Base-by-base conservation (phyloP, 2,329 filamentous ascomycete genomes). In the Cytospora chrysosperma region DNA sequence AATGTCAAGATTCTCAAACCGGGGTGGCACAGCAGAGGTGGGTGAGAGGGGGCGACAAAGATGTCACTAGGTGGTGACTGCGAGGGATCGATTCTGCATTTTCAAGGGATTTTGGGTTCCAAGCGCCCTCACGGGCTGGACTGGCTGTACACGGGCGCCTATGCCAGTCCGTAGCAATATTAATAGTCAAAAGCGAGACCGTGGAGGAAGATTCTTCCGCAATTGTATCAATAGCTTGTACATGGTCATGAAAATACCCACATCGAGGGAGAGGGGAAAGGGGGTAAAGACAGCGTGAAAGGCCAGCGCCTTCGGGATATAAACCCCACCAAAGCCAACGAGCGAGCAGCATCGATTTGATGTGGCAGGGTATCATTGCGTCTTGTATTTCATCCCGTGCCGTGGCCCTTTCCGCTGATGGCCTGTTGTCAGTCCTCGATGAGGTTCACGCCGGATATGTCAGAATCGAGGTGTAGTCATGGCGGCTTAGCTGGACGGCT, bases 71-170 rank as follows among this genome's bases (percentile, higher is more conserved):
- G 19, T 47, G 10, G 10, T 47, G 8, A 24, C n/a, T 40, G 37
- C 37, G 37, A 10, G 17, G 34, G 28, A 30, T 4, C 9, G 37
- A 17, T 3, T 40, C 17, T 40, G 37, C 17, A 19, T 40, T 40
- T 40, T n/a, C 51, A 26, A 13, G 51, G 51, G 51, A 55, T 55
- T 27, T 8, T 49, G 50, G 21, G 55, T 51, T 55, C 51, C 21
- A 43, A 47, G 27, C 13, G 40, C 51, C 27, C 54, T 55, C 51
- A 55, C 51, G 28, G 59, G 59, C 27, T 34, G 34, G 51, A 51
- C 27, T 34, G 34, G 59, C 27, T 34, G 34, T 34, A 19, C 17
- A 47, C 6, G 43, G 43, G n/a, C n/a, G 43, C 43, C 43, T 21
- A 24, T 13, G 43, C 43, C n/a, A 47, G n/a, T 24, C 43, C 24